Conservation (phyloP, 306 rosid genomes). For the Cyclanthera cordifolia region DNA sequence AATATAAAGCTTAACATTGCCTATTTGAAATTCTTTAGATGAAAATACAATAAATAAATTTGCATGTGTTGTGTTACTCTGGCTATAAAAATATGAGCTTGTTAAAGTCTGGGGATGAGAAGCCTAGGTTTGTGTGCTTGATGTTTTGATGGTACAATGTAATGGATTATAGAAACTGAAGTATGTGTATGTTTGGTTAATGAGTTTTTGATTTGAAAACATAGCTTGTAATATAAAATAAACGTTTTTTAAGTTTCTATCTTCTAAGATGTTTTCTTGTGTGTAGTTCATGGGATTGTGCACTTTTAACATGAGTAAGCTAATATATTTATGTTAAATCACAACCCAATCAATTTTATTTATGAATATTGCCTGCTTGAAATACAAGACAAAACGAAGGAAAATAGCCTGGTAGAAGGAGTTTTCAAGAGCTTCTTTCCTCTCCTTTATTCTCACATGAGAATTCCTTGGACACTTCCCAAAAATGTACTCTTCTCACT, state of each 20-base stretch:
- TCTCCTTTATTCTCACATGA: too few relatives aligned
- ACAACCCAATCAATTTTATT: too few relatives aligned
- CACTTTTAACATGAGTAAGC: not conserved
- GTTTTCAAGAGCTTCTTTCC: too few relatives aligned
- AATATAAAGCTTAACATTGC: not conserved
- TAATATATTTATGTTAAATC: not conserved
- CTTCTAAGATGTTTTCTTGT: not conserved
- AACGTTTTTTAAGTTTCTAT: not conserved
- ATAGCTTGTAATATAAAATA: not conserved
- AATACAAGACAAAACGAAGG: too few relatives aligned
- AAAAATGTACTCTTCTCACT: too few relatives aligned
- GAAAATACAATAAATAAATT: not conserved
- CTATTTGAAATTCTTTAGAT: not conserved
- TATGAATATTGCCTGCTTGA: too few relatives aligned
- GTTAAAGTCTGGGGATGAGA: not conserved
- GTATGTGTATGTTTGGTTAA: not conserved
- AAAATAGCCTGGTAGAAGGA: too few relatives aligned
- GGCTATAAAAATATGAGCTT: not conserved
- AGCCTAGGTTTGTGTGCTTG: not conserved
- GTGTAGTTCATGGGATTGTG: not conserved
- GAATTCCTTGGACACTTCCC: too few relatives aligned
- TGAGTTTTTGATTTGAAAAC: not conserved
- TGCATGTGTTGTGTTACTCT: not conserved
- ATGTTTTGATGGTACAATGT: not conserved
- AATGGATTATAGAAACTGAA: not conserved